phyloP scores from a whole-genome alignment of 2,329 filamentous ascomycete genomes.

The Aspergillus sergii region DNA sequence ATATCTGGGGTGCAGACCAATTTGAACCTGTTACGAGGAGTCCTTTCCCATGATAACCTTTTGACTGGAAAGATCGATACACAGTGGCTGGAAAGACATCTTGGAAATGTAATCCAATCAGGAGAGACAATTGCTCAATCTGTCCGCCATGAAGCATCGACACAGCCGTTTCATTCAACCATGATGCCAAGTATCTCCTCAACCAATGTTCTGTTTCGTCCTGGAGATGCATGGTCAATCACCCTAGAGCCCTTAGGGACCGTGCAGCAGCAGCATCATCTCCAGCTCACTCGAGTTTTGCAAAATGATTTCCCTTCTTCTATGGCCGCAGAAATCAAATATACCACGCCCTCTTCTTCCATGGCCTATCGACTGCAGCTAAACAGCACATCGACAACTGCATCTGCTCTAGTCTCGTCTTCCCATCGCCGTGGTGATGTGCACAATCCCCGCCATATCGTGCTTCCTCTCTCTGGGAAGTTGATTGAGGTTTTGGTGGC shows the following conservation, averaged over 20 bases:
- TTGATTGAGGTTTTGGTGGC: constrained; percentile 62
- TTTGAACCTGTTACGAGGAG: constrained; percentile 56
- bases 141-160: constrained; percentile 3
- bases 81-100: constrained; percentile 59
- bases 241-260: constrained; percentile 42
- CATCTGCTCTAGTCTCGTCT: constrained; percentile 39
- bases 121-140: constrained; percentile 33
- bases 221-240: constrained; percentile 62
- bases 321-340: constrained; percentile 56
- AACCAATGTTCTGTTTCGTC: constrained; percentile 55
- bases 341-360: constrained; percentile 45
- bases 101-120: constrained; percentile 43
- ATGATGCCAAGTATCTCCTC: constrained; percentile 23
- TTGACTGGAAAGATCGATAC: constrained; percentile 53
- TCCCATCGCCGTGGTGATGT: constrained; percentile 55
- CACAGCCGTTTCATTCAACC: neutral
- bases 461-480: constrained; percentile 61
- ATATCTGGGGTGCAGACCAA: constrained; percentile 64
- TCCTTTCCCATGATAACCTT: constrained; percentile 57
- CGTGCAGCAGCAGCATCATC: constrained; percentile 47
- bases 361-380: constrained; percentile 51
- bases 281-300: constrained; percentile 57
- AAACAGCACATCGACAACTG: constrained; percentile 50
- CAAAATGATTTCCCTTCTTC: constrained; percentile 63
- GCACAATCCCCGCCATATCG: constrained; percentile 54